Evolutionary conservation across 805 yeast species (phyloP), one percentile per base, ranked within the genome.

Genomic region (Barnettozyma sp.): DNA sequence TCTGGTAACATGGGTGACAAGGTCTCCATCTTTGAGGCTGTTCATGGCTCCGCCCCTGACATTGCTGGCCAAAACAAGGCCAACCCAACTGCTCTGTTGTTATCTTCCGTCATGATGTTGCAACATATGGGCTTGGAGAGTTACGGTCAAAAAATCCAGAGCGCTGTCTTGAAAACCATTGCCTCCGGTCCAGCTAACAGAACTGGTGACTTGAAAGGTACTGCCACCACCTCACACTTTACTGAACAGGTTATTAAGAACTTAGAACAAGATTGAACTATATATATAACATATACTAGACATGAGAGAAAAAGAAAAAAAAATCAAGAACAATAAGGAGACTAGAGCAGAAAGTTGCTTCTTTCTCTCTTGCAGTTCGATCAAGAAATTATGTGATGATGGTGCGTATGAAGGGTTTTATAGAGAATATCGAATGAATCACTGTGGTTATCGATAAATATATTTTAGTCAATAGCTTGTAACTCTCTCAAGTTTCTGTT

Each of bases 41-140:
- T 92, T 58, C 98, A 92, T 66, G 98, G 98, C 64, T 88, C 97
- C 40, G 98, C 98, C 46, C 98, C 98, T 54, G 98, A 92, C 65
- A 92, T 92, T 58, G 97, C 97, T 45, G 98, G 98, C 60, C 86
- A 92, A 75, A 94, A 95, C 61, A 77, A 85, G 62, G 98, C 98
- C 48, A 92, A 92, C 78, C 98, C 98, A 70, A 92, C 98, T 43
- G 98, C 98, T 39, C 68, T 92, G 60, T 73, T 92, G 62, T 75
- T 92, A 60, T 86, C 96, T 34, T 90, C 97, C 30, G 86, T 88
- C 60, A 92, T 92, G 97, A 90, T 92, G 97, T 81, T 92, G 74
- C 83, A 94, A 71, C 98, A 92, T 75, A 90, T 92, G 97, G 80
- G 85, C 36, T 76, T 92, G 64, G 72, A 73, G 63, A 67, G 70